Base-by-base conservation (phyloP, 768 basidiomycete genomes). In the Tephrocybe sp. region DNA sequence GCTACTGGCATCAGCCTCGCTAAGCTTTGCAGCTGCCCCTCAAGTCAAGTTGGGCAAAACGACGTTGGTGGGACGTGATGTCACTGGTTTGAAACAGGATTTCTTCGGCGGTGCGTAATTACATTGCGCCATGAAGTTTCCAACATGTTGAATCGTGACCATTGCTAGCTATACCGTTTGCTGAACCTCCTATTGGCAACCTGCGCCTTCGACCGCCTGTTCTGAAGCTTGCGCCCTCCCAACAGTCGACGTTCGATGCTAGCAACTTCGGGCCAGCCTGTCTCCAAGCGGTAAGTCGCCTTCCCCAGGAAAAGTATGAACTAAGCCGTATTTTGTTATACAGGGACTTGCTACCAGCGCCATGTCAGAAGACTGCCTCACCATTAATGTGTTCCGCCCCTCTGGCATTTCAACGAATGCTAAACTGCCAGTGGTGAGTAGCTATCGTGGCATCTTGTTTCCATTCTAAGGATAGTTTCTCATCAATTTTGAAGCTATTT, bases 361-460 rank as follows among this genome's bases (percentile, higher is more conserved):
- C 57, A 72, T 64, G 35, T 78, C 79, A 17, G 82, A 85, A 60
- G 82, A 84, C 53, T 84, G 81, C 59, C 64, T 85, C 43, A 81
- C 79, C 17, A 67, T 84, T 45, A 83, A 84, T 56, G 65, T 85
- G 5, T 80, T 77, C 49, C 68, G 79, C 17, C 82, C 83, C 0
- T 67, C 73, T 0, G 71, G 72, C 10, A 45, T 66, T 10, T 38
- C 38, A 4, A 4, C 57, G 1, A 57, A 59, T 44, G 64, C 67
- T 2, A 63, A 62, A 34, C 59, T 77, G 5, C 74, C 76, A 11
- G 68, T 77, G 39, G 73, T 74, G 49, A 56, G 69, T 59, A 26
- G 10, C 20, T 19, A 9, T 9, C 12, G n/a, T n/a, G n/a, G n/a
- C 22, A 16, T 33, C 6, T 33, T 33, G 9, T n/a, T 14, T 42